Evolutionary conservation across 768 basidiomycete genomes (phyloP).

Genomic region (Terana coerulea): DNA sequence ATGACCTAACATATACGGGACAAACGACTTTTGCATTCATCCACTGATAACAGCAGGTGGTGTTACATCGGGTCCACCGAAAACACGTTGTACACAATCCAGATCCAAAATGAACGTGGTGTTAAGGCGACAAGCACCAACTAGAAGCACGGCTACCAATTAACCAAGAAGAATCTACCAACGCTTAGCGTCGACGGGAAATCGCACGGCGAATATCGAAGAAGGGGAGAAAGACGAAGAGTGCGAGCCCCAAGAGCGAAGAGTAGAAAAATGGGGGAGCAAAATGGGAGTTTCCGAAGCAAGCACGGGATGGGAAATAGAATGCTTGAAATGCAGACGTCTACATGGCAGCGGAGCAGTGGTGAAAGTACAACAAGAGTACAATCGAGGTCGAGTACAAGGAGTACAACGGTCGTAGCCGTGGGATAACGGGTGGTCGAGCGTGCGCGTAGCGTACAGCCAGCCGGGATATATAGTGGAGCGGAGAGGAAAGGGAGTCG

Average conservation of each 20-base stretch:
- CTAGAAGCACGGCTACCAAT: too few species aligned
- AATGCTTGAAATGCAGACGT: too few species aligned
- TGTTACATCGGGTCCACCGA: conserved; percentile 10
- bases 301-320: too few species aligned
- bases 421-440: conserved; percentile 3
- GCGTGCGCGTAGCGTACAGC: neutral
- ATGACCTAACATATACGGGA: neutral
- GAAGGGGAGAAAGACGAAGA: neutral
- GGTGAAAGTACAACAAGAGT: neutral
- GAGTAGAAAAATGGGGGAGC: neutral
- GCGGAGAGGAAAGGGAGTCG: conserved; percentile 1
- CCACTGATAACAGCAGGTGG: neutral
- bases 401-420: conserved; percentile 2
- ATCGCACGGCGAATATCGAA: conserved; percentile 5
- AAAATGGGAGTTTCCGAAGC: too few species aligned
- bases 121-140: neutral
- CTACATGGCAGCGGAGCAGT: too few species aligned
- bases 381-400: neutral
- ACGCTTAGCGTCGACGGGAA: neutral
- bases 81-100: conserved; percentile 1
- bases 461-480: conserved; percentile 6
- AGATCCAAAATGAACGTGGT: neutral
- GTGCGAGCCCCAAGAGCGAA: neutral
- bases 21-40: neutral
- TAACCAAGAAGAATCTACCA: neutral